Evolutionary conservation across 192 early-diverging fungal genomes (phyloP).

Genomic region (Cetraspora pellucida): DNA sequence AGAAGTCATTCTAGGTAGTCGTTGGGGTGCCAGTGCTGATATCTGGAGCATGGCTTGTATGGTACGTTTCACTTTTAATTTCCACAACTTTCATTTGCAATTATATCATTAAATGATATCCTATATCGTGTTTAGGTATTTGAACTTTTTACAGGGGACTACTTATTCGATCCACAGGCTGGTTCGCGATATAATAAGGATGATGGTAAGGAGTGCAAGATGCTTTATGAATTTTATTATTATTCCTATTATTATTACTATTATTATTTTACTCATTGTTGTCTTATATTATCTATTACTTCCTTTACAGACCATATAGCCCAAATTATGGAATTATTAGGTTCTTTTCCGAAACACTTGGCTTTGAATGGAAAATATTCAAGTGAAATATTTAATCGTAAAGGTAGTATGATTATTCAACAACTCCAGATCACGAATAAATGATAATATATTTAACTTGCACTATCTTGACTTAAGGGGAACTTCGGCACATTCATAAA

Average conservation of each 20-base stretch:
- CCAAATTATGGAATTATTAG: conserved; percentile 93
- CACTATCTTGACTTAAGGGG: conserved; percentile 48
- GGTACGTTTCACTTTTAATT: conserved; percentile 41
- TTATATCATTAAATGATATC: background rate
- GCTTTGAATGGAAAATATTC: conserved; percentile 84
- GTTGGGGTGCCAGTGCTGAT: conserved; percentile 86
- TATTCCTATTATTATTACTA: background rate
- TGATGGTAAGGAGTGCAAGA: conserved; percentile 63
- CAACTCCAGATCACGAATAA: background rate
- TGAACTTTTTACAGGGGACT: conserved; percentile 92
- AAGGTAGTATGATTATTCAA: conserved; percentile 33
- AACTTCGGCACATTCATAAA: conserved; percentile 86
- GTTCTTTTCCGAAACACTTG: conserved; percentile 78
- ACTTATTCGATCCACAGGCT: conserved; percentile 91
- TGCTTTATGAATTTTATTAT: background rate
- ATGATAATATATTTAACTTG: background rate
- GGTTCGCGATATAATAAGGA: conserved; percentile 84
- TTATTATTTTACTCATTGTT: background rate
- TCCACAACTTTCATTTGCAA: background rate
- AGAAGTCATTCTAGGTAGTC: conserved; percentile 89
- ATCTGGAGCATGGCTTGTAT: conserved; percentile 96
- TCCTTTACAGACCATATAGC: conserved; percentile 84
- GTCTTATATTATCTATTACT: background rate
- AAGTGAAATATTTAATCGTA: conserved; percentile 84
- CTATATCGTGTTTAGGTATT: conserved; percentile 55